A percentile compares a stretch with the other conserved stretches of the same genome.
phyloP scores from a whole-genome alignment of 306 rosid species.

The Acmispon strigosus region DNA sequence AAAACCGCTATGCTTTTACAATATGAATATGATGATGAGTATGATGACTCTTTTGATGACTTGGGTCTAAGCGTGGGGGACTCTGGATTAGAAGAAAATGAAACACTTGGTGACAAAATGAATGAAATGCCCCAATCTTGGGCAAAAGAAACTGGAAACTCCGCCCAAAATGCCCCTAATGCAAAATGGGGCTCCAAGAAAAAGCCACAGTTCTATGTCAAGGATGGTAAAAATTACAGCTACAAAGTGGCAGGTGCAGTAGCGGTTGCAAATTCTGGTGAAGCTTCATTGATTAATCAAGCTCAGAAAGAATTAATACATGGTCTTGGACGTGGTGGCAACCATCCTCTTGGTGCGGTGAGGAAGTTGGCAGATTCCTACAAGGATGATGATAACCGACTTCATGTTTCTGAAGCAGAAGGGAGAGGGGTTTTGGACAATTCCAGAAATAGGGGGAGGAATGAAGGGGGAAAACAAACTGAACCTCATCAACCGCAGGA shows the following conservation, averaged over 20 bases:
- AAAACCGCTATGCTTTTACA: slow-evolving; percentile 50
- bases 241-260: slow-evolving; percentile 87
- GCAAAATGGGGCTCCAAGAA: slow-evolving; percentile 91
- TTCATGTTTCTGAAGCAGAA: slow-evolving; percentile 34
- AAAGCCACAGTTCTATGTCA: slow-evolving; percentile 85
- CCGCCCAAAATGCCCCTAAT: slow-evolving; percentile 36
- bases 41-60: slow-evolving; percentile 94
- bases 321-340: slow-evolving; percentile 98
- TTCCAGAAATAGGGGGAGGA: slow-evolving; percentile 38
- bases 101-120: slow-evolving; percentile 30
- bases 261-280: slow-evolving; percentile 77
- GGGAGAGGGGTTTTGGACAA: slow-evolving; percentile 40
- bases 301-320: slow-evolving; percentile 66
- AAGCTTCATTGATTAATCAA: slow-evolving; percentile 60
- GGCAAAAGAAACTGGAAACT: slow-evolving; percentile 33
- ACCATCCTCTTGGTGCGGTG: slow-evolving; percentile 83
- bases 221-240: slow-evolving; percentile 97
- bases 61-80: slow-evolving; percentile 90
- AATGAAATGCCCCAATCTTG: slow-evolving; percentile 39
- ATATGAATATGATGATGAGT: slow-evolving; percentile 94
- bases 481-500: slow-evolving; percentile 30
- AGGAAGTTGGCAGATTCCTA: slow-evolving; percentile 55
- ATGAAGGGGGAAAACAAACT: slow-evolving; percentile 28
- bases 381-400: slow-evolving; percentile 37
- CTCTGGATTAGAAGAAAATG: slow-evolving; percentile 63